Evolutionary conservation across 1,139 yeast genomes (phyloP).

Genomic region (Protomyces macrosporus): DNA sequence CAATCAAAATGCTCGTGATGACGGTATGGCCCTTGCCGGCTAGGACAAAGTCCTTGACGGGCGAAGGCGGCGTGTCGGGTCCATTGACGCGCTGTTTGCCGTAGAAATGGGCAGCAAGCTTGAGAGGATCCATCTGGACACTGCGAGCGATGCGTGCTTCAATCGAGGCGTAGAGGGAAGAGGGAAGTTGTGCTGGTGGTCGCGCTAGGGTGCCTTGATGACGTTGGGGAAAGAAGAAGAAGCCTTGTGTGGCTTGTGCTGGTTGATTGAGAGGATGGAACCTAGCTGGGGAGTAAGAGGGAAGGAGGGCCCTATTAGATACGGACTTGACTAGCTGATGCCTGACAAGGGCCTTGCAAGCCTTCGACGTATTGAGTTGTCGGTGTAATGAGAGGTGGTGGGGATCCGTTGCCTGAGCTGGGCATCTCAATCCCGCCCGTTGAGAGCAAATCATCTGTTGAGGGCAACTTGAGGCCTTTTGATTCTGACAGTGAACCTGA

Average conservation of each 20-base stretch:
- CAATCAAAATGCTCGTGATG: conserved; percentile 76
- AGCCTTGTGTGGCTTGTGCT: too few species aligned
- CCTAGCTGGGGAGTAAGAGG: too few species aligned
- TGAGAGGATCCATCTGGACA: not conserved
- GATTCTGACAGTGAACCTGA: not conserved
- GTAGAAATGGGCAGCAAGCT: conserved; percentile 47
- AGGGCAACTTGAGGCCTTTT: too few species aligned
- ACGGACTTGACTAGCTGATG: too few species aligned
- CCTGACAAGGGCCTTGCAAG: too few species aligned
- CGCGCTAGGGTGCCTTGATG: not conserved
- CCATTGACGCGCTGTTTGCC: conserved; percentile 70
- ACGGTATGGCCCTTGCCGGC: conserved; percentile 93
- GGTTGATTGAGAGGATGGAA: too few species aligned
- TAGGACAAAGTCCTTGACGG: conserved; percentile 79
- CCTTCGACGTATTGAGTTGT: too few species aligned
- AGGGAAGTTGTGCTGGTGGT: not conserved
- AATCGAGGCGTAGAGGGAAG: not conserved
- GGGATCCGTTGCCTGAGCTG: too few species aligned
- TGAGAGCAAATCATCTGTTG: not conserved
- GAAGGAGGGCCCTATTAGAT: too few species aligned
- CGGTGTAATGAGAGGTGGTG: too few species aligned
- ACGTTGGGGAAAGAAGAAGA: not conserved
- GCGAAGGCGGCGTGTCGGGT: conserved; percentile 58
- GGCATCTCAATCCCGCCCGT: not conserved
- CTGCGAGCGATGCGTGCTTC: conserved; percentile 1